Conservation (phyloP, 2,329 filamentous ascomycete genomes). For the Colletotrichum gloeosporioides region DNA sequence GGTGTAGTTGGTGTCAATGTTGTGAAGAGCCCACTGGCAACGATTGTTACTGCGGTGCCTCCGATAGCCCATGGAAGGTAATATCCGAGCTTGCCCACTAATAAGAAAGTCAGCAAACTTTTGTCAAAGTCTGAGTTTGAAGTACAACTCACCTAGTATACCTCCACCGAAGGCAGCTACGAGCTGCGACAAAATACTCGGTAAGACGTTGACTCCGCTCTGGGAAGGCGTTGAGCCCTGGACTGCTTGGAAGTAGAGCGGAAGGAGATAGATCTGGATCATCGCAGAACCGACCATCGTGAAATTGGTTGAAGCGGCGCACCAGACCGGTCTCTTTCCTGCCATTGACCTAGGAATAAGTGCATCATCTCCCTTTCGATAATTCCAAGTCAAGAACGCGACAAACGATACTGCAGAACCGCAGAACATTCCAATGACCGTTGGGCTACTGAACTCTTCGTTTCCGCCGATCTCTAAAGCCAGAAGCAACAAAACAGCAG, state of each 20-base stretch:
- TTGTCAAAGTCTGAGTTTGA: background rate
- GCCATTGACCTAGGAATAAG: slow-evolving; percentile 28
- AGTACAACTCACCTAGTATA: slow-evolving; percentile 25
- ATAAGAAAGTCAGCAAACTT: background rate
- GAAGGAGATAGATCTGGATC: slow-evolving; percentile 32
- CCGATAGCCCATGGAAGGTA: slow-evolving; percentile 22
- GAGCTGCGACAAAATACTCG: slow-evolving; percentile 30
- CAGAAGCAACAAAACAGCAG: slow-evolving; percentile 35
- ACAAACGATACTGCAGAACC: slow-evolving; percentile 23
- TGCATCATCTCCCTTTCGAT: slow-evolving; percentile 27
- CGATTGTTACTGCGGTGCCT: slow-evolving; percentile 5
- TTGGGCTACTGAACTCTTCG: slow-evolving; percentile 29
- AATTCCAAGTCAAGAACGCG: slow-evolving; percentile 29
- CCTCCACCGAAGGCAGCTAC: slow-evolving; percentile 26
- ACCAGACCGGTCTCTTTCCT: slow-evolving; percentile 23
- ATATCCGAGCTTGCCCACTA: slow-evolving; percentile 21
- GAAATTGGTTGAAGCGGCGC: slow-evolving; percentile 48
- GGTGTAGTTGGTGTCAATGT: slow-evolving; percentile 18
- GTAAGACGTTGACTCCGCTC: slow-evolving; percentile 38
- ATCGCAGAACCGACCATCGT: background rate
- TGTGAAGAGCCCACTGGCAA: slow-evolving; percentile 21
- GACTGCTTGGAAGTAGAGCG: slow-evolving; percentile 41
- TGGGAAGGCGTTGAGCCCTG: slow-evolving; percentile 28
- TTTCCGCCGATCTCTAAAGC: slow-evolving; percentile 37
- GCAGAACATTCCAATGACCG: slow-evolving; percentile 27